These are phyloP conservation scores for Lycium barbarum DNA, from an alignment of 257 asterid species.

Conservation along the genomic window DNA sequence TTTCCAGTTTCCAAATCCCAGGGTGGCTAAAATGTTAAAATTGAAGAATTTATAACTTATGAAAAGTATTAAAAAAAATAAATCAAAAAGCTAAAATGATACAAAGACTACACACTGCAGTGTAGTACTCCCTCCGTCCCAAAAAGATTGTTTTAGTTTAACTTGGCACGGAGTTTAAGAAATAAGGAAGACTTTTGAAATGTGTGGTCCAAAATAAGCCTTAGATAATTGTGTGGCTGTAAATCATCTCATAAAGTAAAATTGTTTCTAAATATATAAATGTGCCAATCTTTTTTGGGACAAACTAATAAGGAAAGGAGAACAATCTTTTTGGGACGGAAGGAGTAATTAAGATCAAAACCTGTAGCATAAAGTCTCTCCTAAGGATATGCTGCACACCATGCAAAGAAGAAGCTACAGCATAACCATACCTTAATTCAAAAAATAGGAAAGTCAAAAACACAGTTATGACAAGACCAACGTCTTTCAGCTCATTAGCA, in stretches of 20 bases:
- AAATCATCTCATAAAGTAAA: too few relatives aligned
- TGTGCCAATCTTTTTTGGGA: too few relatives aligned
- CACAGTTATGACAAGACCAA: neutral
- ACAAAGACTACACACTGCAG: neutral
- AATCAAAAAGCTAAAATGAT: neutral
- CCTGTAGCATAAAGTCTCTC: constrained; percentile 75
- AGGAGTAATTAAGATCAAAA: constrained; percentile 29
- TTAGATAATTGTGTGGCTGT: too few relatives aligned
- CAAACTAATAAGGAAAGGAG: too few relatives aligned
- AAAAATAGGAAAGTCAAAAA: constrained; percentile 27
- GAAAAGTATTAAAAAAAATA: neutral
- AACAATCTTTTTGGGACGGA: too few relatives aligned
- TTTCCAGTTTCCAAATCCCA: constrained; percentile 59
- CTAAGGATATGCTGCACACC: constrained; percentile 67
- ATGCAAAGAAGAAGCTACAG: constrained; percentile 76
- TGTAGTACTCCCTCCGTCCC: neutral
- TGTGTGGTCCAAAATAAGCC: too few relatives aligned
- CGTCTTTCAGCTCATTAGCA: constrained; percentile 25
- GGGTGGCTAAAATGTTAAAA: constrained; percentile 64
- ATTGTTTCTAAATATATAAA: too few relatives aligned
- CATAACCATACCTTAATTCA: constrained; percentile 69
- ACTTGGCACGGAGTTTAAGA: too few relatives aligned
- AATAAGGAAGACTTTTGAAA: too few relatives aligned
- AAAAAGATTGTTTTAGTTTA: too few relatives aligned
- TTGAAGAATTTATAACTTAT: neutral